Base-by-base conservation (phyloP, 495 filamentous ascomycete species). In the Apiosordaria backusii region DNA sequence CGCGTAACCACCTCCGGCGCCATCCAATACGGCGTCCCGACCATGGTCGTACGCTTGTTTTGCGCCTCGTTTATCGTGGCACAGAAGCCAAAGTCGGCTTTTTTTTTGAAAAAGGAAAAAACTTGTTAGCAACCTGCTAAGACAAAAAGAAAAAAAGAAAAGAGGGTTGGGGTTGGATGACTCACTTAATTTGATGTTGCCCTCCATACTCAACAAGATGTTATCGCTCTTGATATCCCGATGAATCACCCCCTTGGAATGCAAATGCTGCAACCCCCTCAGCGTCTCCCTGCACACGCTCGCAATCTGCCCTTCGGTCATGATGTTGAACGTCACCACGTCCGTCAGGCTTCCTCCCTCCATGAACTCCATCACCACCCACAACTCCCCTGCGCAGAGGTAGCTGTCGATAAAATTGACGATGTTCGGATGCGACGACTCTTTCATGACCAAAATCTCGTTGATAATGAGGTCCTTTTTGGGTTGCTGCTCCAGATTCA, bases 351-450 rank as follows among this genome's bases (percentile, higher is more conserved):
- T 97, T 40, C 95, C 95, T 57, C 95, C 95, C 75, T 99, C 95
- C 95, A 99, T 99, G 70, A 92, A 99, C 76, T 99, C 95, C 95
- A 99, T 99, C 26, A 98, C 92, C 15, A 99, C 95, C 95, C 95
- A 99, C 52, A 99, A 78, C 75, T 99, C 95, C 21, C 94, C 87
- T 4, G 86, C 84, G 50, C 93, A 89, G 22, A 99, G 82, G 76
- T 90, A 98, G 75, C 93, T 97, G 81, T 97, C 95, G 79, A 97
- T 90, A 78, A 97, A 99, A 75, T 99, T 99, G 76, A 99, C 95
- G 75, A 99, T 97, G 74, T 99, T 99, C 76, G 90, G 93, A 76
- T 99, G 95, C 61, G 91, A 94, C 80, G 92, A 97, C 72, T 97
- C 95, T 80, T 97, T 97, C 95, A 99, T 99, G 27, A 99, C 95